Evolutionary conservation across 805 yeast genomes (phyloP).

Genomic region (Schizosaccharomyces pombe): DNA sequence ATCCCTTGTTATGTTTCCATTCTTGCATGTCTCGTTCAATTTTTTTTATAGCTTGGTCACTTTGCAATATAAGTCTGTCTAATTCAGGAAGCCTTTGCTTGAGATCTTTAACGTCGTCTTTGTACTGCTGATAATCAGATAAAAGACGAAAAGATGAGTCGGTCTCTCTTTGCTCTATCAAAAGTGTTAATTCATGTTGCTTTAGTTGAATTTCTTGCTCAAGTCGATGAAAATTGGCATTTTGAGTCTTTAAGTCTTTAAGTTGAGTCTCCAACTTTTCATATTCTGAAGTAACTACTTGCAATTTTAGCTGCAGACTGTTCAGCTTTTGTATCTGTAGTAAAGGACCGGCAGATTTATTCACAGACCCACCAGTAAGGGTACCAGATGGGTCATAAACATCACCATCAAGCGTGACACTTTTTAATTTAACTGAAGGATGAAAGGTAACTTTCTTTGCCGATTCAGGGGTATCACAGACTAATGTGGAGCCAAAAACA

Average conservation of each 20-base stretch:
- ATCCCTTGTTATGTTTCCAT: slow-evolving; percentile 54
- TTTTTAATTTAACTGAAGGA: slow-evolving; percentile 52
- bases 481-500: slow-evolving; percentile 72
- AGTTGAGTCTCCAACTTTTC: background rate
- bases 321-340: slow-evolving; percentile 45
- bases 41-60: slow-evolving; percentile 23
- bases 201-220: slow-evolving; percentile 14
- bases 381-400: slow-evolving; percentile 91
- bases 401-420: slow-evolving; percentile 83
- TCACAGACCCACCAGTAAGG: slow-evolving; percentile 77
- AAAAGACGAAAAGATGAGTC: slow-evolving; percentile 10
- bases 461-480: slow-evolving; percentile 68
- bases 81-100: slow-evolving; percentile 19
- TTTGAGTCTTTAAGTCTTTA: background rate
- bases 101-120: slow-evolving; percentile 24
- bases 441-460: slow-evolving; percentile 78
- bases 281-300: slow-evolving; percentile 12
- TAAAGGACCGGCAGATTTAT: slow-evolving; percentile 30
- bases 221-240: slow-evolving; percentile 5
- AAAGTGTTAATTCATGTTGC: slow-evolving; percentile 14
- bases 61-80: slow-evolving; percentile 15
- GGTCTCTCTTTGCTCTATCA: slow-evolving; percentile 11
- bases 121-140: slow-evolving; percentile 17
- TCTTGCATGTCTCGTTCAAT: slow-evolving; percentile 64
- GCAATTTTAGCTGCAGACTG: slow-evolving; percentile 19